These are phyloP conservation scores for Astragalus membranaceus DNA, from an alignment of 306 rosid species.

Conservation along the genomic window DNA sequence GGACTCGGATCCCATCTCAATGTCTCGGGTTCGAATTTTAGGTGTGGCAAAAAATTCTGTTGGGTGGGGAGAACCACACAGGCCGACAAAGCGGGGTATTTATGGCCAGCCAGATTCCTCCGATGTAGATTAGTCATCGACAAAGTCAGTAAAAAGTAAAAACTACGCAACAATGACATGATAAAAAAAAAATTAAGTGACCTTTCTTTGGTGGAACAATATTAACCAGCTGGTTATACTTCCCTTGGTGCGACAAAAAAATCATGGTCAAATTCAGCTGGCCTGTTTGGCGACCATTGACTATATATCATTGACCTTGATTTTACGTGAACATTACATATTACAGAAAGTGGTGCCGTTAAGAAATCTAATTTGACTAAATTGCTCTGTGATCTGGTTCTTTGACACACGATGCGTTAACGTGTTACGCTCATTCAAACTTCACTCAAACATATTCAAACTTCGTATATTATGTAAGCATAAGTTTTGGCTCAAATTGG, in stretches of 20 bases:
- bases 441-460: background rate
- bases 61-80: too few species aligned
- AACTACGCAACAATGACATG: too few species aligned
- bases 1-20: too few species aligned
- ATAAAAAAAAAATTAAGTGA: conserved; percentile 19
- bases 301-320: conserved; percentile 15
- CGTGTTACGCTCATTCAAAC: background rate
- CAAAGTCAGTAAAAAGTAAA: too few species aligned
- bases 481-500: too few species aligned
- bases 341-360: conserved; percentile 20
- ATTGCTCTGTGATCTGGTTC: background rate
- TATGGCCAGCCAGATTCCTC: too few species aligned
- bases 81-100: too few species aligned
- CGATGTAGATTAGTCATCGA: too few species aligned
- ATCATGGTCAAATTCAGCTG: conserved; percentile 20
- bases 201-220: background rate
- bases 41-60: too few species aligned
- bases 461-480: too few species aligned
- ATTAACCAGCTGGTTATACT: background rate
- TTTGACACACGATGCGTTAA: background rate
- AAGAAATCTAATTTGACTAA: conserved; percentile 27
- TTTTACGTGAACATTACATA: conserved; percentile 17
- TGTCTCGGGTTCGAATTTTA: too few species aligned
- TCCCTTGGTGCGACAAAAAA: conserved; percentile 15
- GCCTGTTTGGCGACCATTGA: conserved; percentile 3